These are phyloP conservation scores for Gomphus sp. DNA, from an alignment of 1,284 basidiomycete species.

Conservation along the genomic window DNA sequence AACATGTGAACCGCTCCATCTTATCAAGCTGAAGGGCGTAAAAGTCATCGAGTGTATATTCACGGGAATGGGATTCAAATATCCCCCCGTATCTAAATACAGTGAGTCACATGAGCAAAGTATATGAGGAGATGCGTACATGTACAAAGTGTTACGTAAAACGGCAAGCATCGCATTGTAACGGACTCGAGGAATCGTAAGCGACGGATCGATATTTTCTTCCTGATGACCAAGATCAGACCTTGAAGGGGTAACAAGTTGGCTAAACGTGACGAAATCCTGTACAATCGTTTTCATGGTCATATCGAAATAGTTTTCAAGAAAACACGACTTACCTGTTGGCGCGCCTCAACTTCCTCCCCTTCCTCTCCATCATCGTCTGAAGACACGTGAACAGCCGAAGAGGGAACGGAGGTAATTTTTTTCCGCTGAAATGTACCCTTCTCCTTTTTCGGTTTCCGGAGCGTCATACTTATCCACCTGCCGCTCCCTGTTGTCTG, in stretches of 20 bases:
- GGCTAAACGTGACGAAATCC: too few species aligned
- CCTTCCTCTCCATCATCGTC: slow-evolving; percentile 20
- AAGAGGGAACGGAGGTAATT: slow-evolving; percentile 18
- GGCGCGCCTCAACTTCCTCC: slow-evolving; percentile 22
- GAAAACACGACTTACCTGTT: background rate
- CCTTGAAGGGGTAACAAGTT: background rate
- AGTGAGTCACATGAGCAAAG: background rate
- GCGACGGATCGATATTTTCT: slow-evolving; percentile 48
- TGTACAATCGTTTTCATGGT: background rate
- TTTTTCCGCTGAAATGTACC: slow-evolving; percentile 45
- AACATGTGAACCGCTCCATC: slow-evolving; percentile 64
- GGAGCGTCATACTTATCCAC: slow-evolving; percentile 73
- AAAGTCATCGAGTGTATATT: slow-evolving; percentile 85
- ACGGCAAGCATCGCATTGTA: slow-evolving; percentile 92
- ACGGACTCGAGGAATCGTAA: slow-evolving; percentile 65
- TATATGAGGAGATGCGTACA: slow-evolving; percentile 38
- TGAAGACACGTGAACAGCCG: slow-evolving; percentile 13
- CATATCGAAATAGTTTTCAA: background rate
- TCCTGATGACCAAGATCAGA: slow-evolving; percentile 17
- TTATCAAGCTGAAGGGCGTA: slow-evolving; percentile 73
- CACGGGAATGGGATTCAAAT: slow-evolving; percentile 68
- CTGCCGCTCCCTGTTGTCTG: slow-evolving; percentile 69
- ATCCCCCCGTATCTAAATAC: slow-evolving; percentile 77
- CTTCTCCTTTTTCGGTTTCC: slow-evolving; percentile 40
- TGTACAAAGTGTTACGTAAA: slow-evolving; percentile 77